Evolutionary conservation across 495 filamentous ascomycete species (phyloP), one percentile per base, ranked within the genome.

Genomic region (Trichocladium antarcticum): DNA sequence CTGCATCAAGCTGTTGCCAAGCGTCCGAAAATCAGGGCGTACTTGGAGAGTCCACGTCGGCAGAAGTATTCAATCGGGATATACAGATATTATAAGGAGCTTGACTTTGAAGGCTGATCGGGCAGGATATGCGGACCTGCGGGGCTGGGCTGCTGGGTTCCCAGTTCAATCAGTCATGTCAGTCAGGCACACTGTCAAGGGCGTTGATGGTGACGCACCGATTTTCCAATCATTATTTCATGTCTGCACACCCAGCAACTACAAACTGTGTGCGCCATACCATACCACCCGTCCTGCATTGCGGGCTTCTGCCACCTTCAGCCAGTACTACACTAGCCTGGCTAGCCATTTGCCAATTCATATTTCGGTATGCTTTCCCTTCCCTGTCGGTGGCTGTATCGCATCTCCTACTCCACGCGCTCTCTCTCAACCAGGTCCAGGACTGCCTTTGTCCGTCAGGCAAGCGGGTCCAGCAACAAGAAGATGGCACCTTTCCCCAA

Each of bases 81-180:
- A 20, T 85, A 75, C 50, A 63, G 81, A 37, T 64, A 82, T 55
- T 83, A 83, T 57, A 67, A 76, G 17, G 81, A 83, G 68, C 57
- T 82, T 42, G 80, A 82, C 45, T 49, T 70, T 36, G 57, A 61
- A 29, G 49, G 46, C 4, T 63, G 49, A 56, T 14, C 11, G 2
- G n/a, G 8, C 4, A 27, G 8, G 1, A 20, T 1, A 4, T 11
- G 15, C 16, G 15, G 8, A 27, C 4, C 24, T 27, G 24, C 24
- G 24, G 24, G 24, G 24, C 24, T 27, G 24, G 24, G n/a, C n/a
- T n/a, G n/a, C n/a, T n/a, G n/a, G n/a, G n/a, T n/a, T n/a, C 24
- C 24, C 24, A 27, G 24, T 27, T 27, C 24, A n/a, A 4, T 27
- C 15, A 15, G 6, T 31, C 4, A 11, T 8, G 17, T 29, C 24